Percentiles rank a stretch among this genome's conserved stretches.
Evolutionary conservation across 2,329 filamentous ascomycete species (phyloP).

Genomic region (Alternaria rosae): DNA sequence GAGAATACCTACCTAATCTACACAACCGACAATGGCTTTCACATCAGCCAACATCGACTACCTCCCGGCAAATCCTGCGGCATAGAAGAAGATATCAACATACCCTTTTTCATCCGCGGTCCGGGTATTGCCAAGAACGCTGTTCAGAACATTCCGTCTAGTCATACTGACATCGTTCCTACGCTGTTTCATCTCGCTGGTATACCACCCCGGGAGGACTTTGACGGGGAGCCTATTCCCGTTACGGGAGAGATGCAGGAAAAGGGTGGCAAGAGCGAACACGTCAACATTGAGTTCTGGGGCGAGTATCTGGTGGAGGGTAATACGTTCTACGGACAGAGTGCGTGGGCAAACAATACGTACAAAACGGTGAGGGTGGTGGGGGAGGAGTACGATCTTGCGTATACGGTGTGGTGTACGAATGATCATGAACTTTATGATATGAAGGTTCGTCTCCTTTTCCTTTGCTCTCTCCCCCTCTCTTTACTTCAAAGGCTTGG

Average conservation of each 20-base stretch:
- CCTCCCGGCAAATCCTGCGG: slow-evolving; percentile 52
- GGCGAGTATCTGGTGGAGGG: slow-evolving; percentile 41
- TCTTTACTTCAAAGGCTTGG: not conserved
- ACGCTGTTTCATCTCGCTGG: slow-evolving; percentile 48
- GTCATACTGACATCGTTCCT: slow-evolving; percentile 53
- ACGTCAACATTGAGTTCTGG: slow-evolving; percentile 54
- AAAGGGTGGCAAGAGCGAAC: slow-evolving; percentile 36
- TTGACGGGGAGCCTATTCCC: slow-evolving; percentile 50
- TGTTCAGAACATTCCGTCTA: slow-evolving; percentile 34
- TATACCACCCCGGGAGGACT: slow-evolving; percentile 40
- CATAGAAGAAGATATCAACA: slow-evolving; percentile 54
- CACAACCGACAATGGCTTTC: slow-evolving; percentile 53
- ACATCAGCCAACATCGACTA: slow-evolving; percentile 52
- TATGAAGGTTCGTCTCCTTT: slow-evolving; percentile 55
- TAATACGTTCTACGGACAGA: slow-evolving; percentile 16
- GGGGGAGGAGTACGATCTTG: slow-evolving; percentile 64
- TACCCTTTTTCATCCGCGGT: slow-evolving; percentile 52
- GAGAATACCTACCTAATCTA: slow-evolving; percentile 58
- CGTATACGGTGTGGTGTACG: slow-evolving; percentile 74
- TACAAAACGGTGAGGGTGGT: slow-evolving; percentile 68
- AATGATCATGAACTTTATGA: slow-evolving; percentile 74
- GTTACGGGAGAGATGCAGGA: slow-evolving; percentile 24
- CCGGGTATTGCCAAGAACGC: slow-evolving; percentile 43
- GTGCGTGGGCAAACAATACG: slow-evolving; percentile 57
- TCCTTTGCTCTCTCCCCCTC: not conserved